Evolutionary conservation across 192 early-diverging fungal species (phyloP), one percentile per base, ranked within the genome.

Genomic region (Coemansia sp.): DNA sequence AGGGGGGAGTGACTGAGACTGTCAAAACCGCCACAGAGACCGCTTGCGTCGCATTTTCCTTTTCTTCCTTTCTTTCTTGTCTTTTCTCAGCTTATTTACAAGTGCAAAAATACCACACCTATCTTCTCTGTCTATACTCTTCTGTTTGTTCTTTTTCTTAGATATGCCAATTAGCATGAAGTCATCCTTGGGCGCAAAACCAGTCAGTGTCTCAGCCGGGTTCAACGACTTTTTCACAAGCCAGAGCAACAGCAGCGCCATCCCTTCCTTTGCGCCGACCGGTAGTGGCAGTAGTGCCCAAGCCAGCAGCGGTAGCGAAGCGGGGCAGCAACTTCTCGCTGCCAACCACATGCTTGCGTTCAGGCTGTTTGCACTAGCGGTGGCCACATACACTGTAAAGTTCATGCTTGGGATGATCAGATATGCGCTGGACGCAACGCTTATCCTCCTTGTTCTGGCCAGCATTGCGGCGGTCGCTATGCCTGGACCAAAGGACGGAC

Each of bases 371-470:
- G 61, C 62, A 15, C 57, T 79, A 31, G 67, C 71, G 3, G 45
- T 62, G 4, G 20, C 53, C 27, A 52, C 57, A 22, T 70, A 60
- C 34, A 1, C 63, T 25, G 47, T 56, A 20, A 58, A 61, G 53
- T 59, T 70, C n/a, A 30, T 70, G 15, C 52, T 79, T 9, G 62
- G 66, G 20, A 37, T 79, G 42, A 47, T 79, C 29, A 69, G 52
- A 47, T 69, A 69, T 29, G 53, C 59, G 53, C 64, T 79, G 50
- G 70, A 79, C 50, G 56, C 62, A 6, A 41, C 57, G 29, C 56
- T 79, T 34, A 47, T 58, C 22, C 5, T 70, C 50, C 52, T 73
- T 34, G 60, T 68, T 45, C 42, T 65, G 22, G 37, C 55, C 47
- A 55, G 63, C 13, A 59, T 56, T 11, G 62, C 61, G 30, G 70